phyloP scores from a whole-genome alignment of 2,329 filamentous ascomycete species.

The Epichloe festucae region DNA sequence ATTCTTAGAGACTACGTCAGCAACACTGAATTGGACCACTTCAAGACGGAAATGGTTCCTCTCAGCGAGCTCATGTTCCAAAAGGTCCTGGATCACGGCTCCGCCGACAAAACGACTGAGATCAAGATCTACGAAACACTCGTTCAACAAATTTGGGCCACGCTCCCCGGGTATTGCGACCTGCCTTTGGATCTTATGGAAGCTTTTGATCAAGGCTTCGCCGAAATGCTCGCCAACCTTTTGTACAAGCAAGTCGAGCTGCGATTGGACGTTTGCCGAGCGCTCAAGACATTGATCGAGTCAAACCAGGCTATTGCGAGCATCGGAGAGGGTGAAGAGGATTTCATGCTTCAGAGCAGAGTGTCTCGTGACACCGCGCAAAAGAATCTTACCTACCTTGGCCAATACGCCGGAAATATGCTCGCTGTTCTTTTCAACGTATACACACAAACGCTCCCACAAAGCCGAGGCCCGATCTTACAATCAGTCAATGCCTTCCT shows the following conservation, averaged over 20 bases:
- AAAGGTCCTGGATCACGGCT: slow-evolving; percentile 68
- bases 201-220: slow-evolving; percentile 77
- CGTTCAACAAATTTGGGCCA: slow-evolving; percentile 90
- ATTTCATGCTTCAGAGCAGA: slow-evolving; percentile 64
- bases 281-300: slow-evolving; percentile 75
- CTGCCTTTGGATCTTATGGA: slow-evolving; percentile 66
- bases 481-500: slow-evolving; percentile 92
- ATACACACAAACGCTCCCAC: slow-evolving; percentile 89
- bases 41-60: slow-evolving; percentile 74
- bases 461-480: slow-evolving; percentile 80
- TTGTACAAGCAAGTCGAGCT: slow-evolving; percentile 86
- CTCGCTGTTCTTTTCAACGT: slow-evolving; percentile 98
- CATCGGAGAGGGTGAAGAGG: slow-evolving; percentile 54
- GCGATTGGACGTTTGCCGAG: slow-evolving; percentile 75
- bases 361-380: slow-evolving; percentile 62
- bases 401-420: slow-evolving; percentile 71
- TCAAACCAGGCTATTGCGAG: slow-evolving; percentile 74
- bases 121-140: slow-evolving; percentile 96
- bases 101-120: slow-evolving; percentile 82
- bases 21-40: slow-evolving; percentile 78
- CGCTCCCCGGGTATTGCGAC: slow-evolving; percentile 89
- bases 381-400: slow-evolving; percentile 72
- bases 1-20: slow-evolving; percentile 79
- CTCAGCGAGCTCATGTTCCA: slow-evolving; percentile 86
- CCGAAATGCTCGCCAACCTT: slow-evolving; percentile 80